phyloP scores from a whole-genome alignment of 2,329 filamentous ascomycete genomes.

The Leptodontidium sp. region DNA sequence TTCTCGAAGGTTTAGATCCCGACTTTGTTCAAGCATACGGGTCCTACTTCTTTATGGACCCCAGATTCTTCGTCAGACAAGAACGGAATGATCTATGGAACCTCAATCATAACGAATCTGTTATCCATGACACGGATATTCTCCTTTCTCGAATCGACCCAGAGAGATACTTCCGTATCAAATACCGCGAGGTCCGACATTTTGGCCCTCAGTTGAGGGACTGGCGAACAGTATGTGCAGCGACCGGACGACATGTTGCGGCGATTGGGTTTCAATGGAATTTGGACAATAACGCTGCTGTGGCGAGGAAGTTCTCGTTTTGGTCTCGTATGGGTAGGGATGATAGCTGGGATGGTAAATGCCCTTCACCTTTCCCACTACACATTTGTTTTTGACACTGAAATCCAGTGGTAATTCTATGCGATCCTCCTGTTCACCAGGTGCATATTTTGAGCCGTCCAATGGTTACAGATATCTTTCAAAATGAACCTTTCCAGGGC shows the following conservation, averaged over 20 bases:
- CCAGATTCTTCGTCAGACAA: conserved; percentile 23
- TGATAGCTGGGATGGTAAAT: conserved; percentile 18
- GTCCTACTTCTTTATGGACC: conserved; percentile 27
- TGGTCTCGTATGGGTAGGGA: conserved; percentile 1
- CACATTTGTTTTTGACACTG: background rate
- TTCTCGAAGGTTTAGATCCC: conserved; percentile 27
- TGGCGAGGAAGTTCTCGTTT: conserved; percentile 13
- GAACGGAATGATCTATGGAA: conserved; percentile 23
- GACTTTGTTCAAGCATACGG: conserved; percentile 21
- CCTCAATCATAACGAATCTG: conserved; percentile 8
- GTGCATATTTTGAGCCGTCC: conserved; percentile 1
- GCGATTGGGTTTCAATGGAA: conserved; percentile 17
- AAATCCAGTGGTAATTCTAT: conserved; percentile 13
- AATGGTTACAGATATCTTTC: background rate
- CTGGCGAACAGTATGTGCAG: conserved; percentile 23
- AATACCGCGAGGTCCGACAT: conserved; percentile 29
- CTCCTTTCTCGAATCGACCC: conserved; percentile 19
- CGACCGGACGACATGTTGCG: conserved; percentile 22
- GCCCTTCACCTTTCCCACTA: too few species aligned
- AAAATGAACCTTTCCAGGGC: conserved; percentile 9
- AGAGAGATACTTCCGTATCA: conserved; percentile 22
- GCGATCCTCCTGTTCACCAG: conserved; percentile 7
- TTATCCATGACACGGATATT: background rate
- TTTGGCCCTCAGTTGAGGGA: conserved; percentile 18
- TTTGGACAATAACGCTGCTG: conserved; percentile 4